Evolutionary conservation across 1,284 basidiomycete species (phyloP), one percentile per base, ranked within the genome.

Genomic region (Sporisorium iseilematis-ciliati): DNA sequence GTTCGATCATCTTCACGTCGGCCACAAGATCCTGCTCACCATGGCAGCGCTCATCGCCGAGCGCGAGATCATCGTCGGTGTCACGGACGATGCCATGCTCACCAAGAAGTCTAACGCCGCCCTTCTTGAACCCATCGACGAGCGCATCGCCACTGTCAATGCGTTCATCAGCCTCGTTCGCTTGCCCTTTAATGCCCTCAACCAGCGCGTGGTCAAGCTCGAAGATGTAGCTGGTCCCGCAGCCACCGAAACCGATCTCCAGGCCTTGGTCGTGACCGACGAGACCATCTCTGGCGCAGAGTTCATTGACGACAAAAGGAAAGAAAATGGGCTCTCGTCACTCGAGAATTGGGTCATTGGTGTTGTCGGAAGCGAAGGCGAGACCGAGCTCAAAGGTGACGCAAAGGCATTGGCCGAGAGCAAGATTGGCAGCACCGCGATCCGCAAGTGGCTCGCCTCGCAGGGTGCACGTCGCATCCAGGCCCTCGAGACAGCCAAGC

Each of bases 1-100:
- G 0, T 99, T 99, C 85, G 96, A 99, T 86, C 97, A 99, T 84
- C 89, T 99, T 18, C 96, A 99, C 84, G 91, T 94, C 1, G 96
- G 96, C 0, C 96, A 99, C 88, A 98, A 98, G 87, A 95, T 99
- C 66, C 89, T 99, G 40, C 89, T 99, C 6, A 93, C 93, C 78
- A 94, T 97, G 90, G 91, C 90, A 8, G 90, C 92, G 2, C 94
- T 93, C 88, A 90, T 97, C 65, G 89, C 94, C 0, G 86, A 87
- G 50, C 86, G 89, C 73, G 94, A 93, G 84, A 86, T 99, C 80
- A 93, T 99, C 72, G 90, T 97, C 59, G 97, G 97, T 5, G 88
- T 99, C 40, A 83, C 84, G 92, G 91, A 91, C 81, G 92, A 94
- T 79, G 85, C 86, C 2, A 88, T 97, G 16, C 89, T 99, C 10